Evolutionary conservation across 116 monocot species (phyloP).

Genomic region (Cymodocea nodosa): DNA sequence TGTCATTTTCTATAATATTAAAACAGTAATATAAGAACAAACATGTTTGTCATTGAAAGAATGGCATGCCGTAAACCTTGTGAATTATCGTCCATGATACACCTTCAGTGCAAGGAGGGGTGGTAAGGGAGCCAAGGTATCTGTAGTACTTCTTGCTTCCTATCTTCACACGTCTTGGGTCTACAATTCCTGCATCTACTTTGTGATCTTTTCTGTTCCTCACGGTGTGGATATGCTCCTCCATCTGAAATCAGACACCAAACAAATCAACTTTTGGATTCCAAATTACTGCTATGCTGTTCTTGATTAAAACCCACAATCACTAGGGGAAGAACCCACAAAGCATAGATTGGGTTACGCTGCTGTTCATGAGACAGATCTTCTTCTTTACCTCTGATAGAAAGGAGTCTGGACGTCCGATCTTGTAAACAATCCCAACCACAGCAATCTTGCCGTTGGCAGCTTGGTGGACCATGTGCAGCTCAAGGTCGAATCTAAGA

Average conservation of each 20-base stretch:
- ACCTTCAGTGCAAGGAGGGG: slow-evolving; percentile 45
- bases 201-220: neutral
- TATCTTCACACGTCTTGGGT: slow-evolving; percentile 10
- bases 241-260: slow-evolving; percentile 1
- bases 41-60: too few species aligned
- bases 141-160: slow-evolving; percentile 17
- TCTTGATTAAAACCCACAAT: too few species aligned
- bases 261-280: too few species aligned
- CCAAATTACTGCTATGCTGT: too few species aligned
- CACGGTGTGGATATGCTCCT: slow-evolving; percentile 2
- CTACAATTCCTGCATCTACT: neutral
- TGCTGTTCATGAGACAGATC: neutral
- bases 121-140: slow-evolving; percentile 20
- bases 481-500: neutral
- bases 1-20: neutral
- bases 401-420: slow-evolving; percentile 39
- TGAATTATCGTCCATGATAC: slow-evolving; percentile 31
- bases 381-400: slow-evolving; percentile 20
- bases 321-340: too few species aligned
- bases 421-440: slow-evolving; percentile 41
- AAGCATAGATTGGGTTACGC: neutral
- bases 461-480: slow-evolving; percentile 31
- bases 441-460: slow-evolving; percentile 33
- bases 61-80: neutral
- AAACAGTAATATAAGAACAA: neutral